These are phyloP conservation scores for Berberis thunbergii DNA, from an alignment of 164 flowering plant genomes.

Conservation along the genomic window DNA sequence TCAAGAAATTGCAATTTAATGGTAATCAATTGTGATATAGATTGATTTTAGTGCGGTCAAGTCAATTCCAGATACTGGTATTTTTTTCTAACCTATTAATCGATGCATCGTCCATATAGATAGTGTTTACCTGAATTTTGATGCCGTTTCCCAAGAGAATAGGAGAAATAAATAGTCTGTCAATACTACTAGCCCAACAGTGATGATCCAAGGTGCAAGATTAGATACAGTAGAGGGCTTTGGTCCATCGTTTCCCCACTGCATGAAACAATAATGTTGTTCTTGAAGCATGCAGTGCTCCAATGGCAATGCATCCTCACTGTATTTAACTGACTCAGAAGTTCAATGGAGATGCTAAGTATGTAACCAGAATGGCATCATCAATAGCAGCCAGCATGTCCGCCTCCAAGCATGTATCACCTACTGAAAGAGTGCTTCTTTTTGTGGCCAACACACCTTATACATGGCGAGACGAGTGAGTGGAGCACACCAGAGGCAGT, in stretches of 20 bases:
- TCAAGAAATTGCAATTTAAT: too few relatives aligned
- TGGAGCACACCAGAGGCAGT: slow-evolving; percentile 80
- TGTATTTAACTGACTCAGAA: slow-evolving; percentile 10
- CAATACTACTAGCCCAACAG: slow-evolving; percentile 83
- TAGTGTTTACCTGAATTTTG: slow-evolving; percentile 32
- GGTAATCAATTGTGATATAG: too few relatives aligned
- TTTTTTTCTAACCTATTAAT: too few relatives aligned
- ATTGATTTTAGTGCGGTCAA: too few relatives aligned
- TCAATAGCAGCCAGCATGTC: slow-evolving; percentile 92
- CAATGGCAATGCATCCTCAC: slow-evolving; percentile 52
- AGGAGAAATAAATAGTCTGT: slow-evolving; percentile 45
- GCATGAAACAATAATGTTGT: slow-evolving; percentile 57
- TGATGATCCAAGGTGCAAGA: slow-evolving; percentile 77
- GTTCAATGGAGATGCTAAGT: slow-evolving; percentile 66
- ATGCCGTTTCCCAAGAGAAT: slow-evolving; percentile 57
- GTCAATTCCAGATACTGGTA: too few relatives aligned
- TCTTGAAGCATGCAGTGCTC: slow-evolving; percentile 64
- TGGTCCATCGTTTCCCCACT: slow-evolving; percentile 85
- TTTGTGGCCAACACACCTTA: slow-evolving; percentile 85
- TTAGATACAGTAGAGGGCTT: slow-evolving; percentile 44
- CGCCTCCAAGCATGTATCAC: slow-evolving; percentile 51
- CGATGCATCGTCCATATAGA: not conserved
- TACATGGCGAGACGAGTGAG: slow-evolving; percentile 69
- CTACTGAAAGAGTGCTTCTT: slow-evolving; percentile 28
- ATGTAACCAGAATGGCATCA: slow-evolving; percentile 83